Evolutionary conservation across 106 monocot genomes (phyloP).

Genomic region (Dendrobium chrysotoxum): DNA sequence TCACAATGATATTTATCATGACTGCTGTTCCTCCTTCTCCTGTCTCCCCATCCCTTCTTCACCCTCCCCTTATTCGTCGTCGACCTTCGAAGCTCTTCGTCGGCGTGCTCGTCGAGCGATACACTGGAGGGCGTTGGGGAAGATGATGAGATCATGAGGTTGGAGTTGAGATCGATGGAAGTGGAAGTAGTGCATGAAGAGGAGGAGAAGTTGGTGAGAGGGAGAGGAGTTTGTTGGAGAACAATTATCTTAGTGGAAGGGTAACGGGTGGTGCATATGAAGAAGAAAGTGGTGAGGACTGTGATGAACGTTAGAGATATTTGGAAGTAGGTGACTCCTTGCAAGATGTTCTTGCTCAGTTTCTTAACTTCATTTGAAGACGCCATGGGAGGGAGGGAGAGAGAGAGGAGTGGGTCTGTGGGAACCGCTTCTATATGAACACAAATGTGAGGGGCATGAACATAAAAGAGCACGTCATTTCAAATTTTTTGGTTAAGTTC

Average conservation of each 20-base stretch:
- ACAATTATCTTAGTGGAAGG: neutral
- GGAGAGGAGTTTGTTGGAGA: neutral
- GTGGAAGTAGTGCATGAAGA: neutral
- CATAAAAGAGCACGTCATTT: neutral
- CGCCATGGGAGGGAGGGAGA: neutral
- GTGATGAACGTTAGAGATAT: neutral
- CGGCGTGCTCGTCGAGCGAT: too few relatives aligned
- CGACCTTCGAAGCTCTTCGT: neutral
- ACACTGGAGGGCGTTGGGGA: neutral
- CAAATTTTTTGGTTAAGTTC: neutral
- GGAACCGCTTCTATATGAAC: neutral
- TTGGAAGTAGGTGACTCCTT: neutral
- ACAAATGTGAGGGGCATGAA: neutral
- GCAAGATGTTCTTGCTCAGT: neutral
- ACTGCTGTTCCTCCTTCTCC: neutral
- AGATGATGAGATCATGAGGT: neutral
- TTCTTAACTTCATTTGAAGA: slow-evolving; percentile 6
- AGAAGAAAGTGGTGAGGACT: slow-evolving; percentile 1
- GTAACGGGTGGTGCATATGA: neutral
- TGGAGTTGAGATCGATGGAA: neutral
- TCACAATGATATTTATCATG: neutral
- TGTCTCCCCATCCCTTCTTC: neutral
- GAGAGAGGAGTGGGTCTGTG: neutral
- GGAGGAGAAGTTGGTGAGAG: neutral
- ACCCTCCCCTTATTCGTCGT: neutral